These are phyloP conservation scores for Collybiopsis luxurians DNA, from an alignment of 768 basidiomycete genomes.

Conservation along the genomic window DNA sequence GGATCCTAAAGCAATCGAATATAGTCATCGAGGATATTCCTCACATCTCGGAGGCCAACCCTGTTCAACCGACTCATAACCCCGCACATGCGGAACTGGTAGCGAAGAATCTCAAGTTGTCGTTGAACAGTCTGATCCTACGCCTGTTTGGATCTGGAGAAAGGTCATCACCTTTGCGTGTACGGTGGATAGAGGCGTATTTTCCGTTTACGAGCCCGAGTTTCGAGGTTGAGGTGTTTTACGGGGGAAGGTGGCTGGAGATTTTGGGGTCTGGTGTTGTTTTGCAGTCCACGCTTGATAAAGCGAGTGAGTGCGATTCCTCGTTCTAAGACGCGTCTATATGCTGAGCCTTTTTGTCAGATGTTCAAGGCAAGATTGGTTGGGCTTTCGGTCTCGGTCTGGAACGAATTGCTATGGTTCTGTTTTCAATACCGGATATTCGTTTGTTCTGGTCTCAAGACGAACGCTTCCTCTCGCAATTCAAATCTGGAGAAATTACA, in stretches of 20 bases:
- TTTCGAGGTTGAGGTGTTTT: conserved; percentile 97
- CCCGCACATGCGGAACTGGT: conserved; percentile 69
- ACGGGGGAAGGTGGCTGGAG: conserved; percentile 95
- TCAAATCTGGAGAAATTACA: conserved; percentile 69
- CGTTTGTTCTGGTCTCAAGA: conserved; percentile 97
- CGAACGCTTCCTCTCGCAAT: conserved; percentile 84
- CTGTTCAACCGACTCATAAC: conserved; percentile 77
- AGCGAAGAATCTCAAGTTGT: conserved; percentile 84
- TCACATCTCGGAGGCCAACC: conserved; percentile 71
- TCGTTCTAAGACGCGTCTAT: conserved; percentile 17
- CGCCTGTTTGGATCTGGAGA: conserved; percentile 63
- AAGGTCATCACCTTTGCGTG: conserved; percentile 69
- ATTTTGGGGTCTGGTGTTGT: conserved; percentile 94
- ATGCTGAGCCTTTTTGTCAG: conserved; percentile 34
- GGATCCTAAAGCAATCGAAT: conserved; percentile 63
- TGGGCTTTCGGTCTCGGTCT: conserved; percentile 99
- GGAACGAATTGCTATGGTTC: conserved; percentile 96
- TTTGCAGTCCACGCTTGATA: conserved; percentile 82
- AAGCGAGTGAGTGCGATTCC: conserved; percentile 61
- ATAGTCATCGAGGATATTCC: conserved; percentile 88
- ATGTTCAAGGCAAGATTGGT: conserved; percentile 78
- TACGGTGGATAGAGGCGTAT: conserved; percentile 97
- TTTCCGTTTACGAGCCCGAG: conserved; percentile 98
- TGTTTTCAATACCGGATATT: conserved; percentile 96
- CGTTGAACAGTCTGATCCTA: conserved; percentile 83